Evolutionary conservation across 257 asterid genomes (phyloP).

Genomic region (Henckelia pumila): DNA sequence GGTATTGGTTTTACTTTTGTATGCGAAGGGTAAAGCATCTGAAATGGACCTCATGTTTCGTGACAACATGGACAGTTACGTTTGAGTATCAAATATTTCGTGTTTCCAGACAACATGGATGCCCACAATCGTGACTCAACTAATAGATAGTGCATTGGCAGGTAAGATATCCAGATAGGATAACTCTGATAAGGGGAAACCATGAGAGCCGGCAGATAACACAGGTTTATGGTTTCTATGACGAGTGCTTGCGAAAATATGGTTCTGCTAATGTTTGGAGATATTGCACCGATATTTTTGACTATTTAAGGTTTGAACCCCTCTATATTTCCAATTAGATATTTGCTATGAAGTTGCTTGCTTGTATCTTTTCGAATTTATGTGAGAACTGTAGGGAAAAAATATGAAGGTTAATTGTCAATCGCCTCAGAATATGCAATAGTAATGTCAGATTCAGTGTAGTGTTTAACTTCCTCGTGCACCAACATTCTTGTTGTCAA

Average conservation of each 20-base stretch:
- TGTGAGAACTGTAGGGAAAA: constrained; percentile 2
- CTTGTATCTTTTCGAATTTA: constrained; percentile 8
- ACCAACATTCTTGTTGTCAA: constrained; percentile 1
- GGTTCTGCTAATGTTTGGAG: constrained; percentile 97
- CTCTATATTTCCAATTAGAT: constrained; percentile 19
- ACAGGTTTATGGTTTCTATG: constrained; percentile 98
- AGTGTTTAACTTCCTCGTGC: constrained; percentile 10
- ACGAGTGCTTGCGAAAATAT: constrained; percentile 95
- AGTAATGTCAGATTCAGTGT: constrained; percentile 8
- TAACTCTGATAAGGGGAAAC: constrained; percentile 94
- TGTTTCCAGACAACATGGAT: constrained; percentile 17
- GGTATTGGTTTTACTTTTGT: constrained; percentile 42
- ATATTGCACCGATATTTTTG: constrained; percentile 97
- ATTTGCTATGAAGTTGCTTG: constrained; percentile 12
- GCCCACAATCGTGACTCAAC: constrained; percentile 12
- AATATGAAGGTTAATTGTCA: constrained; percentile 6
- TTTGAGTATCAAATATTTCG: not conserved
- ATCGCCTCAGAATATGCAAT: constrained; percentile 8
- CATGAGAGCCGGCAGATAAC: constrained; percentile 98
- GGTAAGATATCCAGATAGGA: constrained; percentile 98
- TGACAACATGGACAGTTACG: constrained; percentile 3
- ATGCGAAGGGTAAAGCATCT: constrained; percentile 3
- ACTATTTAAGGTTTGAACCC: constrained; percentile 73
- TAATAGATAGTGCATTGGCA: constrained; percentile 37
- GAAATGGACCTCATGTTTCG: constrained; percentile 2